Evolutionary conservation across 495 filamentous ascomycete species (phyloP).

Genomic region (Choiromyces venosus): DNA sequence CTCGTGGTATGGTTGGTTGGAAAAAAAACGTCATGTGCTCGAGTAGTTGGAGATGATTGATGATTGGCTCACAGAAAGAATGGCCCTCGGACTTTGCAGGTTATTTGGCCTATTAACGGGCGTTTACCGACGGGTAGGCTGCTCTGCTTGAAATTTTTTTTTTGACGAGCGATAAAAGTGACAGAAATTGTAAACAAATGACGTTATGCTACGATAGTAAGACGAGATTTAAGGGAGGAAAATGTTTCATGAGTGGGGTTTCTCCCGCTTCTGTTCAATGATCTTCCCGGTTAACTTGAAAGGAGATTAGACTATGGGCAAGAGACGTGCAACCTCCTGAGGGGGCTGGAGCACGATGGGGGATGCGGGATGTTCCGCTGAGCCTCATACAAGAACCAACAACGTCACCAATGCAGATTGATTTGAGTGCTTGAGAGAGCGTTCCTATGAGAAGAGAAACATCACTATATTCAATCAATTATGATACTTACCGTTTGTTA

Average conservation of each 20-base stretch:
- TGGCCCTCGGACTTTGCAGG: background rate
- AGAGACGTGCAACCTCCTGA: background rate
- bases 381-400: background rate
- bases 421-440: too few species aligned
- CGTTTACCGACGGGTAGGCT: background rate
- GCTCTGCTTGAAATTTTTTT: background rate
- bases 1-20: background rate
- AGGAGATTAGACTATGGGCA: background rate
- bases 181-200: background rate
- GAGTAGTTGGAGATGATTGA: background rate
- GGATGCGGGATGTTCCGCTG: background rate
- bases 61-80: background rate
- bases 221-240: background rate
- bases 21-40: background rate
- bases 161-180: background rate
- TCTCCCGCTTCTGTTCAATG: background rate
- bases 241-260: background rate
- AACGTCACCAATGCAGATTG: background rate
- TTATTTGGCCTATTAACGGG: background rate
- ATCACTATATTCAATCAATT: background rate
- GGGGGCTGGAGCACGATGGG: background rate
- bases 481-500: background rate
- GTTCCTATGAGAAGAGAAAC: background rate
- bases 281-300: background rate
- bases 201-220: background rate